phyloP scores from a whole-genome alignment of 1,139 yeast genomes.

The Chernovozyma aurita region DNA sequence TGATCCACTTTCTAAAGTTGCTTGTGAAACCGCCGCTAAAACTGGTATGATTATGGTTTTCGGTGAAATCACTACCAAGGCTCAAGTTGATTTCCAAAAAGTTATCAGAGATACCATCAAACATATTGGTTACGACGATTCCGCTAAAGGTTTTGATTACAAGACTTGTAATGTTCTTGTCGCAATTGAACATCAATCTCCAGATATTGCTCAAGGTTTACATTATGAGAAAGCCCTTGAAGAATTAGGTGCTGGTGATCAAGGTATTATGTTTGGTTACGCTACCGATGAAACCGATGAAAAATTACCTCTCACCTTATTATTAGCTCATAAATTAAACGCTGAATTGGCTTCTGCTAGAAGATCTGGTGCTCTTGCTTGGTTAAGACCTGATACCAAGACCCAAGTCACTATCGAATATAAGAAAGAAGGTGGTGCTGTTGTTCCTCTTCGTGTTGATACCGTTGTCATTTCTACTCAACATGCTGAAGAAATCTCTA shows the following conservation, averaged over 20 bases:
- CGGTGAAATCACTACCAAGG: constrained; percentile 98
- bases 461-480: constrained; percentile 97
- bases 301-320: constrained; percentile 89
- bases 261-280: constrained; percentile 99
- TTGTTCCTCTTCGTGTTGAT: constrained; percentile 92
- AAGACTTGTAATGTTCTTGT: constrained; percentile 98
- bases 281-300: constrained; percentile 99
- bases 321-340: constrained; percentile 93
- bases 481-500: constrained; percentile 93
- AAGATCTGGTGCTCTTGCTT: constrained; percentile 87
- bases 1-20: constrained; percentile 97
- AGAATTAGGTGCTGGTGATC: constrained; percentile 99
- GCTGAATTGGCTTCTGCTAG: constrained; percentile 96
- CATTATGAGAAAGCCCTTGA: constrained; percentile 96
- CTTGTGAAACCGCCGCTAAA: constrained; percentile 98
- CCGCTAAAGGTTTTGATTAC: constrained; percentile 97
- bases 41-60: constrained; percentile 99
- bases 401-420: constrained; percentile 98
- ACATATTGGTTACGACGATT: constrained; percentile 95
- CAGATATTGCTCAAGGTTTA: constrained; percentile 98
- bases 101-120: constrained; percentile 96
- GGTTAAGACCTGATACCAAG: constrained; percentile 99
- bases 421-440: constrained; percentile 91
- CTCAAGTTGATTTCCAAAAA: constrained; percentile 92
- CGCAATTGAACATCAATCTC: constrained; percentile 99